Evolutionary conservation across 192 early-diverging fungal genomes (phyloP), one percentile per base, ranked within the genome.

Genomic region (Rhizophlyctis rosea): DNA sequence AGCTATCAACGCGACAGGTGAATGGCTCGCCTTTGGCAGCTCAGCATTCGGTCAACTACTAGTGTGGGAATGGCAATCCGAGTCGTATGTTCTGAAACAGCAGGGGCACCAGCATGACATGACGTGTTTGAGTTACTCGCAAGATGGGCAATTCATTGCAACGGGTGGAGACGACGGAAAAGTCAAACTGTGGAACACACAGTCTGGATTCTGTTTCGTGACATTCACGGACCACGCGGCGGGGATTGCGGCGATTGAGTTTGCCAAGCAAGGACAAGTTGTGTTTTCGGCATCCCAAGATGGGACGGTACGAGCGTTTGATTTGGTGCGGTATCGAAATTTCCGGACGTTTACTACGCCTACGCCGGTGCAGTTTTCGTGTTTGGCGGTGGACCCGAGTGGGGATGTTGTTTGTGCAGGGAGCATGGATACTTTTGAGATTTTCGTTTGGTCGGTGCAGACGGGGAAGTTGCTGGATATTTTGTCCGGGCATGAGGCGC

Each of bases 11-110:
- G 72, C 84, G 4, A 81, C 90, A 0, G 95, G 96, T 50, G 98
- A 99, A 73, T 99, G 98, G 98, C 76, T 99, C 30, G 95, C 93
- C 1, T 93, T 99, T 75, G 98, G 95, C 27, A 92, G 87, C 34
- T 83, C 91, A 25, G 82, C 81, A 64, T 82, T 98, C 11, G 95
- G 95, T 4, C 98, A 99, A 77, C 86, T 99, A 47, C 75, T 98
- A 34, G 95, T 99, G 14, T 99, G 98, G 98, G 98, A 99, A 72
- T 99, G 98, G 98, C 92, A 96, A 76, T 96, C 94, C 49, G 98
- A 99, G 69, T 91, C 96, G 0, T 98, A 99, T 67, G 90, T 99
- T 36, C 79, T 99, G 48, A 99, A 98, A 72, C 98, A 99, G 74
- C 98, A 99, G 74, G 98, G 96, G 7, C 98, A 99, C 61, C 90